A percentile compares a stretch with the other conserved stretches of the same genome.
phyloP scores from a whole-genome alignment of 768 basidiomycete species.

The Naganishia friedmannii region DNA sequence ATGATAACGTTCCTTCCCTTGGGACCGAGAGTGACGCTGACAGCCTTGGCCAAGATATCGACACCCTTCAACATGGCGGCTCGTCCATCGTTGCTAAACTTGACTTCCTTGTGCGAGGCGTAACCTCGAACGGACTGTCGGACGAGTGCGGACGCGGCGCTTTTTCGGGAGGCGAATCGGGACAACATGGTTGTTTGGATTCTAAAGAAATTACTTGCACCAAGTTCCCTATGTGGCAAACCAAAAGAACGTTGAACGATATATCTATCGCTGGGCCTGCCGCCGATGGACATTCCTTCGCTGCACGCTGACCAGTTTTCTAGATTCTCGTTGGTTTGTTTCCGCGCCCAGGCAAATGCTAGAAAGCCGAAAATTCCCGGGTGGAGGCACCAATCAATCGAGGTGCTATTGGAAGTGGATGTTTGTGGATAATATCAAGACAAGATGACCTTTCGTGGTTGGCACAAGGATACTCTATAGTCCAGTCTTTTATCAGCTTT shows the following conservation, averaged over 20 bases:
- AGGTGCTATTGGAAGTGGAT: background rate
- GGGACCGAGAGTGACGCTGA: slow-evolving; percentile 91
- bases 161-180: slow-evolving; percentile 35
- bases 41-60: slow-evolving; percentile 93
- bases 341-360: slow-evolving; percentile 13
- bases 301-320: slow-evolving; percentile 19
- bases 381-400: slow-evolving; percentile 8
- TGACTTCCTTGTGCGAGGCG: slow-evolving; percentile 81
- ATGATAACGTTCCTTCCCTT: slow-evolving; percentile 99
- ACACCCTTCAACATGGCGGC: slow-evolving; percentile 92
- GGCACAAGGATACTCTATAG: background rate
- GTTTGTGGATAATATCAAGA: background rate
- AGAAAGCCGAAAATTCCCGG: slow-evolving; percentile 6
- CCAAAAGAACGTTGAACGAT: background rate
- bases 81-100: slow-evolving; percentile 92
- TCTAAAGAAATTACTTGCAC: background rate
- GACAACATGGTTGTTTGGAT: slow-evolving; percentile 32
- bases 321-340: background rate
- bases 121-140: slow-evolving; percentile 41
- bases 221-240: background rate
- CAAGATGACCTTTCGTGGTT: background rate
- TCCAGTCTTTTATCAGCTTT: background rate
- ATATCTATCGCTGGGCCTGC: background rate
- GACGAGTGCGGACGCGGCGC: slow-evolving; percentile 36
- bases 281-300: background rate